Percentiles rank a stretch among this genome's conserved stretches.
Conservation (phyloP, 306 rosid species). For the Psophocarpus tetragonolobus region DNA sequence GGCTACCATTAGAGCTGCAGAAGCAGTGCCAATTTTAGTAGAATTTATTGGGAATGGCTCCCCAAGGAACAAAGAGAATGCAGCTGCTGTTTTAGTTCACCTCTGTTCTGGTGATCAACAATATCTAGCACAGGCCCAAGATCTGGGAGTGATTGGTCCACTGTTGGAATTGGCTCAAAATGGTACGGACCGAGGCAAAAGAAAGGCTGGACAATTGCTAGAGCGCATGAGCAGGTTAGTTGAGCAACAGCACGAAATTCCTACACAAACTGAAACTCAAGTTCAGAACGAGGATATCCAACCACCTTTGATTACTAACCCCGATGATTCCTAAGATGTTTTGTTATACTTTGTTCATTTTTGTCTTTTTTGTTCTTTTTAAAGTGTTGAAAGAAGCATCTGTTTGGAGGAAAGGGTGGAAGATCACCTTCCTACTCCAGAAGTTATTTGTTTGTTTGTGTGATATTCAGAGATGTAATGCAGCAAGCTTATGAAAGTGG, state of each 20-base stretch:
- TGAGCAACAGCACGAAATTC: conserved; percentile 62
- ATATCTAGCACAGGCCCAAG: conserved; percentile 68
- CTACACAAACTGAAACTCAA: conserved; percentile 49
- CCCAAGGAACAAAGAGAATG: conserved; percentile 92
- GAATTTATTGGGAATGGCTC: conserved; percentile 82
- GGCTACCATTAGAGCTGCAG: conserved; percentile 72
- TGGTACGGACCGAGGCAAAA: conserved; percentile 94
- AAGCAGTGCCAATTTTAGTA: conserved; percentile 89
- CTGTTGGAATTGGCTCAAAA: conserved; percentile 75
- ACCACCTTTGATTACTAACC: conserved; percentile 41
- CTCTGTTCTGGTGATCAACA: conserved; percentile 85
- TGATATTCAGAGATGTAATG: conserved; percentile 47
- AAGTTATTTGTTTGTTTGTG: conserved; percentile 71
- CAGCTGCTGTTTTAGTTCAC: conserved; percentile 92
- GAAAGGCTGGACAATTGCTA: conserved; percentile 86
- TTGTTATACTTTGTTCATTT: conserved; percentile 39
- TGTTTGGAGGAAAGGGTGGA: conserved; percentile 71
- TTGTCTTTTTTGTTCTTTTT: conserved; percentile 45
- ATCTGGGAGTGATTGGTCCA: conserved; percentile 66
- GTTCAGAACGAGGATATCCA: conserved; percentile 50
- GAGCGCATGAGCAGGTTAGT: conserved; percentile 77
- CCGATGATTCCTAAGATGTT: conserved; percentile 49
- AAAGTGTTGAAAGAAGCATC: conserved; percentile 52
- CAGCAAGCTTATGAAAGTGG: conserved; percentile 32
- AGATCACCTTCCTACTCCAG: conserved; percentile 72